Percentiles rank a stretch among this genome's conserved stretches.
Evolutionary conservation across 169 alveolate species (phyloP).

Genomic region (Plasmodium malariae): DNA sequence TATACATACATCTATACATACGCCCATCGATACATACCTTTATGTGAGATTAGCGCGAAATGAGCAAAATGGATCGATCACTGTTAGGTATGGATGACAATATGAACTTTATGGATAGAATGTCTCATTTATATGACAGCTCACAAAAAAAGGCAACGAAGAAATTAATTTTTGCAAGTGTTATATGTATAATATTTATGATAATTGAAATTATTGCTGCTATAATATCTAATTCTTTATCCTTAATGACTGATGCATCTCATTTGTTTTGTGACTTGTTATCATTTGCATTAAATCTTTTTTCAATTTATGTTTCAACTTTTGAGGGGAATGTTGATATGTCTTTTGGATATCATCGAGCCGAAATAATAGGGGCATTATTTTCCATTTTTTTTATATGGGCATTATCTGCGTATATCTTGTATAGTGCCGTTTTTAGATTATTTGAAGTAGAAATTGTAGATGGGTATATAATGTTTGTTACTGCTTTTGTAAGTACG

Average conservation of each 20-base stretch:
- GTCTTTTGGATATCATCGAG: slow-evolving; percentile 95
- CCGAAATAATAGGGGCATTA: slow-evolving; percentile 97
- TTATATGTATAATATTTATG: slow-evolving; percentile 84
- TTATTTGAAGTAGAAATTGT: slow-evolving; percentile 88
- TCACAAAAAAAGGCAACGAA: slow-evolving; percentile 54
- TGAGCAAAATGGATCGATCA: slow-evolving; percentile 19
- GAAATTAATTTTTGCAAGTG: slow-evolving; percentile 76
- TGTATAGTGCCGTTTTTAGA: slow-evolving; percentile 94
- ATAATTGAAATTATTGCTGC: slow-evolving; percentile 92
- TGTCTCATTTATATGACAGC: slow-evolving; percentile 41
- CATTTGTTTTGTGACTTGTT: slow-evolving; percentile 95
- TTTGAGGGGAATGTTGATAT: slow-evolving; percentile 90
- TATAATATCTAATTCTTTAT: slow-evolving; percentile 88
- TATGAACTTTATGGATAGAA: slow-evolving; percentile 23
- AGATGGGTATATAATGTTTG: slow-evolving; percentile 94
- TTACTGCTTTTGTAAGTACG: slow-evolving; percentile 94
- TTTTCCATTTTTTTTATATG: slow-evolving; percentile 94
- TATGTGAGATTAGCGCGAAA: not conserved
- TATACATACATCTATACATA: not conserved
- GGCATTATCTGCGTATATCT: slow-evolving; percentile 93
- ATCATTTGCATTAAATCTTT: slow-evolving; percentile 91
- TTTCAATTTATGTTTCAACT: slow-evolving; percentile 91
- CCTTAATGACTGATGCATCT: slow-evolving; percentile 96
- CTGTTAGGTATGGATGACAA: slow-evolving; percentile 6
- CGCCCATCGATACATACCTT: not conserved